Conservation (phyloP, 371 early-diverging fungal species). For the Haplosporangium sp. region DNA sequence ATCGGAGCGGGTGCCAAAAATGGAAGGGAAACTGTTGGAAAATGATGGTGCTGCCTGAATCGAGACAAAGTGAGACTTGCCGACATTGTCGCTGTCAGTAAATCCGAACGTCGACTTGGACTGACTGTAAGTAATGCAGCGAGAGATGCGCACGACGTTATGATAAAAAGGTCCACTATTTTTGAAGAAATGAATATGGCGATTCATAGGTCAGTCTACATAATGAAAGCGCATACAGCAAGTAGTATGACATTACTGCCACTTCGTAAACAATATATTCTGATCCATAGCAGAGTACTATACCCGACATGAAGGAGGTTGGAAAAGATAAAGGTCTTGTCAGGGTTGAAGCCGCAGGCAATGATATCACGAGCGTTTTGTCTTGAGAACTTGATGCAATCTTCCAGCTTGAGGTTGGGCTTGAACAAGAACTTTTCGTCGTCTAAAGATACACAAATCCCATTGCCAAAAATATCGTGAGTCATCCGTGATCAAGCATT, state of each 20-base stretch:
- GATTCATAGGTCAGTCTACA: too few relatives aligned
- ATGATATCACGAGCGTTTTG: conserved; percentile 98
- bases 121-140: conserved; percentile 84
- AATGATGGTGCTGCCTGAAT: conserved; percentile 97
- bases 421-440: conserved; percentile 99
- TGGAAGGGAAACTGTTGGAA: conserved; percentile 94
- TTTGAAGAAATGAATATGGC: neutral
- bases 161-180: conserved; percentile 89
- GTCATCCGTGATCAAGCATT: too few relatives aligned
- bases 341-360: conserved; percentile 98
- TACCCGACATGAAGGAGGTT: conserved; percentile 94
- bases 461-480: too few relatives aligned
- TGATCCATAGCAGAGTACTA: neutral
- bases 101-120: conserved; percentile 96
- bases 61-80: conserved; percentile 92
- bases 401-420: conserved; percentile 89
- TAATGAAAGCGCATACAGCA: neutral
- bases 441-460: conserved; percentile 63
- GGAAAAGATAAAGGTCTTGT: conserved; percentile 99
- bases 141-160: conserved; percentile 90
- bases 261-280: neutral
- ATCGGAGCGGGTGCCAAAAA: conserved; percentile 92
- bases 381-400: conserved; percentile 81
- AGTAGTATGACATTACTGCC: neutral
- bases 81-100: conserved; percentile 82